Percentiles rank a stretch among this genome's conserved stretches.
Evolutionary conservation across 805 yeast species (phyloP).

Genomic region (Blastobotrys parvus): DNA sequence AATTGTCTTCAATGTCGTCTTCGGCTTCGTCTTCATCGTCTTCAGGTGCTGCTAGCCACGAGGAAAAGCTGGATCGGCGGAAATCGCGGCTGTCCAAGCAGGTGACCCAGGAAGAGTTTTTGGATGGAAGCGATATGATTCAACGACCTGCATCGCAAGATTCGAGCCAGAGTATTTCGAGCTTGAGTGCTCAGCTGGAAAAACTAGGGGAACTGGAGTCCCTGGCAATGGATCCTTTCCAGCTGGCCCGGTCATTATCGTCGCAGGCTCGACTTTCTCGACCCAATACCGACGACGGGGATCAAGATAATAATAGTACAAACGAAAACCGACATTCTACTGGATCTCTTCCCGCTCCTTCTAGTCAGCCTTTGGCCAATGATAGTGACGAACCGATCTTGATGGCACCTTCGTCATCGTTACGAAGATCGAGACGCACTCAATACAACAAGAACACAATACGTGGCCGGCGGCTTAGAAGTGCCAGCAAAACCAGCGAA

Average conservation of each 20-base stretch:
- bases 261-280: conserved; percentile 4
- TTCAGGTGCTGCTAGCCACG: not conserved
- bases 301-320: not conserved
- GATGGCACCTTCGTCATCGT: conserved; percentile 17
- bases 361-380: conserved; percentile 10
- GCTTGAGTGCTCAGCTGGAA: conserved; percentile 60
- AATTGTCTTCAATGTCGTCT: not conserved
- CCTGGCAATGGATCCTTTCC: conserved; percentile 64
- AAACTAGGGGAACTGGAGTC: conserved; percentile 55
- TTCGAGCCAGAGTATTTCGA: conserved; percentile 23
- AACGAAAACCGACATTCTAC: not conserved
- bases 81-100: conserved; percentile 29
- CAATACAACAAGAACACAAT: conserved; percentile 12
- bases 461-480: too few species aligned
- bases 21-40: not conserved
- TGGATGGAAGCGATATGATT: conserved; percentile 28
- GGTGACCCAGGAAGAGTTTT: conserved; percentile 26
- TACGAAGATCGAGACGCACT: conserved; percentile 19
- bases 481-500: too few species aligned
- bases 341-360: conserved; percentile 1
- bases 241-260: conserved; percentile 72
- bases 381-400: conserved; percentile 20
- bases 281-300: not conserved
- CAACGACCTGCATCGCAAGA: conserved; percentile 16
- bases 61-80: conserved; percentile 8